Base-by-base conservation (phyloP, 108 stramenopile species). In the Cylindrotheca closterium region DNA sequence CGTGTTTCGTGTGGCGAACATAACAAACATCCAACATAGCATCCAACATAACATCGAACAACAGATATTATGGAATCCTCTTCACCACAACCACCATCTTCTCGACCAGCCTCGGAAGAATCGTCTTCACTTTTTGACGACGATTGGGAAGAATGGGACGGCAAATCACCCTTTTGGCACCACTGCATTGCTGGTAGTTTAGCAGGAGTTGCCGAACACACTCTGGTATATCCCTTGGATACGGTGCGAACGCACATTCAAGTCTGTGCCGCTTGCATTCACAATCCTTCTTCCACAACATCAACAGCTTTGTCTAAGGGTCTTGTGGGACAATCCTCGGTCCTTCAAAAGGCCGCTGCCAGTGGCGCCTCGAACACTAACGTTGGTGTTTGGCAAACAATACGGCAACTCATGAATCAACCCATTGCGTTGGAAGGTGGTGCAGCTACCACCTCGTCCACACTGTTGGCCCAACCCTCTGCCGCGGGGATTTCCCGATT, bases 71-170 rank as follows among this genome's bases (percentile, higher is more conserved):
- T n/a, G n/a, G n/a, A n/a, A n/a, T n/a, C n/a, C n/a, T n/a, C n/a
- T n/a, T n/a, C n/a, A n/a, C n/a, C n/a, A n/a, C n/a, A n/a, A n/a
- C n/a, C n/a, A n/a, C n/a, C n/a, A n/a, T n/a, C n/a, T n/a, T n/a
- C n/a, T n/a, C n/a, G n/a, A n/a, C n/a, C n/a, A n/a, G n/a, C n/a
- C n/a, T n/a, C n/a, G n/a, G n/a, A n/a, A n/a, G n/a, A n/a, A n/a
- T n/a, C n/a, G n/a, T n/a, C n/a, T n/a, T n/a, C n/a, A n/a, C n/a
- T n/a, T n/a, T n/a, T n/a, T n/a, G 37, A 42, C 15, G 79, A 96
- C 24, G 98, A 99, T 52, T 97, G 95, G 96, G 97, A 99, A 80
- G 98, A 99, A 80, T 99, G 96, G 97, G 96, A 97, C 53, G 83
- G 95, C 18, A 79, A 61, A 0, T 78, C 79, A 18, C 91, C 93